Evolutionary conservation across 768 basidiomycete genomes (phyloP).

Genomic region (Tubosaeta brunneosetosa): DNA sequence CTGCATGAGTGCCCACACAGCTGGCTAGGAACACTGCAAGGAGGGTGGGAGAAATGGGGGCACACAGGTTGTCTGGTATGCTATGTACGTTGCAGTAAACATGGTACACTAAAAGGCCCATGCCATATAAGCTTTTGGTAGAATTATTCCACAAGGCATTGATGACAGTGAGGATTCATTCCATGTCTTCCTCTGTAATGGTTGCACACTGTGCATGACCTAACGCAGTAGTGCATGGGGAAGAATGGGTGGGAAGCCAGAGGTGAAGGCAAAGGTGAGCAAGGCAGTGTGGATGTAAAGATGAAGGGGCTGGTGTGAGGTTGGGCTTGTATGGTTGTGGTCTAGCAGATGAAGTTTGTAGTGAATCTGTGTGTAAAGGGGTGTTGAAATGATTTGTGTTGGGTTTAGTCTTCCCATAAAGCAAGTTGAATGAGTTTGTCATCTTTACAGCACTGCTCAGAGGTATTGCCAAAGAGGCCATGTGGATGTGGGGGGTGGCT

Average conservation of each 20-base stretch:
- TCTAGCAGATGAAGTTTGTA: too few relatives aligned
- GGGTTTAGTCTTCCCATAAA: too few relatives aligned
- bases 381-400: not conserved
- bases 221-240: too few relatives aligned
- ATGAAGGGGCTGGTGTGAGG: not conserved
- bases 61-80: conserved; percentile 31
- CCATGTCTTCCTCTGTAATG: too few relatives aligned
- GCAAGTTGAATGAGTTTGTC: too few relatives aligned
- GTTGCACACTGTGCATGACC: too few relatives aligned
- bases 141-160: conserved; percentile 20
- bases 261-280: not conserved
- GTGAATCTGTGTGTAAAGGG: not conserved
- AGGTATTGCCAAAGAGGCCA: too few relatives aligned
- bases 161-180: conserved; percentile 1
- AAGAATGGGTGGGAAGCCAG: not conserved
- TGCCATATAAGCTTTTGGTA: conserved; percentile 35
- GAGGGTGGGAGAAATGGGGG: conserved; percentile 24
- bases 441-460: too few relatives aligned
- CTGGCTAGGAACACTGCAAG: conserved; percentile 9
- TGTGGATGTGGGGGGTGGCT: too few relatives aligned
- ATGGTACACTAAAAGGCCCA: conserved; percentile 37
- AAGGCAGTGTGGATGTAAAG: not conserved
- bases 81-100: conserved; percentile 34
- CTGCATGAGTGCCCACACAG: conserved; percentile 8
- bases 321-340: not conserved